phyloP scores from a whole-genome alignment of 2,329 filamentous ascomycete genomes.

The Epichloe coenophiala region DNA sequence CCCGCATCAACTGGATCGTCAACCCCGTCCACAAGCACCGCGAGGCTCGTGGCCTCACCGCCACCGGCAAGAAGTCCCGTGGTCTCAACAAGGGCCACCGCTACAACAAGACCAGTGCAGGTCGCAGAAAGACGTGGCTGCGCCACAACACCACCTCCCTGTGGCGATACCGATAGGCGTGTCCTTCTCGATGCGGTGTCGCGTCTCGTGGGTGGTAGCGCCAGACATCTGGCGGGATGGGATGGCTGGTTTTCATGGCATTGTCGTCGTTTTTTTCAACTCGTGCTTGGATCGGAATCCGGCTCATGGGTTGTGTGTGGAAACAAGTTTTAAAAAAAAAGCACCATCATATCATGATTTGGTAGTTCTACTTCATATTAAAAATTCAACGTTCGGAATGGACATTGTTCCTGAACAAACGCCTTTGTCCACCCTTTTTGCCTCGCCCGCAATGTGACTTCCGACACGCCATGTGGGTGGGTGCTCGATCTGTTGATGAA shows the following conservation, averaged over 20 bases:
- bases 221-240: not conserved
- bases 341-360: conserved; percentile 2
- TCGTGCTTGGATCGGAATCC: conserved; percentile 5
- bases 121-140: conserved; percentile 99
- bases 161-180: conserved; percentile 83
- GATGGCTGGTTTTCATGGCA: conserved; percentile 5
- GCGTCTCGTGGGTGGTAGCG: not conserved
- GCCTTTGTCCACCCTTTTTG: too few relatives aligned
- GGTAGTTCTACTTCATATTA: conserved; percentile 3
- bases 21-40: conserved; percentile 99
- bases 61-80: conserved; percentile 98
- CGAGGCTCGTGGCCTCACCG: conserved; percentile 91
- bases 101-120: conserved; percentile 96
- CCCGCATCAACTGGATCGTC: conserved; percentile 99
- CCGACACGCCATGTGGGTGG: too few relatives aligned
- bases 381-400: conserved; percentile 18
- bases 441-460: too few relatives aligned
- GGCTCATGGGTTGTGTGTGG: not conserved
- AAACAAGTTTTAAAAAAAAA: not conserved
- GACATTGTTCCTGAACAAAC: conserved; percentile 13
- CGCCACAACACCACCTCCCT: conserved; percentile 98
- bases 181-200: conserved; percentile 4
- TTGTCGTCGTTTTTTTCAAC: conserved; percentile 3
- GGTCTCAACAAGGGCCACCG: conserved; percentile 98
- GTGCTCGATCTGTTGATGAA: too few relatives aligned